Evolutionary conservation across 331 rosid genomes (phyloP), one percentile per base, ranked within the genome.

Genomic region (Spiraea crenata): DNA sequence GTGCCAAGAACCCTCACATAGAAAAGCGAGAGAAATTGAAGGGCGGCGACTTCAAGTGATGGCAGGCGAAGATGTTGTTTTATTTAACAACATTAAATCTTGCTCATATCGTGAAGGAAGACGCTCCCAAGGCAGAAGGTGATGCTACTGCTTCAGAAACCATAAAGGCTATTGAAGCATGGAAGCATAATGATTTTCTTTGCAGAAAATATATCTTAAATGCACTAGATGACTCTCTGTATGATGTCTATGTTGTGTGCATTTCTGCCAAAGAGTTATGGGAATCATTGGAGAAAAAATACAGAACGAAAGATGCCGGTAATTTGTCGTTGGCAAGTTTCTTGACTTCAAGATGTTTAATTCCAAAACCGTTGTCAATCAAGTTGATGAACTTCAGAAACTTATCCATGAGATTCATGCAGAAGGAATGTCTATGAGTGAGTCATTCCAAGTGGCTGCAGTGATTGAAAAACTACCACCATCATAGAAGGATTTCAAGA

Each of bases 401-500:
- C 14, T n/a, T 17, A 50, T 35, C 17, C 47, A 16, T n/a, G n/a
- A n/a, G n/a, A n/a, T n/a, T n/a, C 50, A 7, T 15, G 48, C 2
- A 35, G 11, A 67, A 37, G 4, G 60, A 31, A 14, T 40, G 0
- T 38, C 3, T 0, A 39, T 34, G 3, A 50, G 50, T 50, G 46
- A 35, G 6, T 3, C 1, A 2, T 63, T 44, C 14, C 68, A 40
- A 2, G 40, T 63, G 5, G 3, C 10, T 13, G 15, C 71, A 5
- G 50, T 34, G 11, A 67, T 67, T 48, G 47, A 50, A 9, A 67
- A 67, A 35, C 0, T 67, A 0, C 47, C 60, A 25, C 44, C 37
- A 4, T 49, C 16, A 14, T 67, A 40, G 54, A 67, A 67, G 10
- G 58, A 66, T 2, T n/a, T 66, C 12, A 67, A 67, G 34, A 37